phyloP scores from a whole-genome alignment of 2,329 filamentous ascomycete species.

The Cercospora canescens region DNA sequence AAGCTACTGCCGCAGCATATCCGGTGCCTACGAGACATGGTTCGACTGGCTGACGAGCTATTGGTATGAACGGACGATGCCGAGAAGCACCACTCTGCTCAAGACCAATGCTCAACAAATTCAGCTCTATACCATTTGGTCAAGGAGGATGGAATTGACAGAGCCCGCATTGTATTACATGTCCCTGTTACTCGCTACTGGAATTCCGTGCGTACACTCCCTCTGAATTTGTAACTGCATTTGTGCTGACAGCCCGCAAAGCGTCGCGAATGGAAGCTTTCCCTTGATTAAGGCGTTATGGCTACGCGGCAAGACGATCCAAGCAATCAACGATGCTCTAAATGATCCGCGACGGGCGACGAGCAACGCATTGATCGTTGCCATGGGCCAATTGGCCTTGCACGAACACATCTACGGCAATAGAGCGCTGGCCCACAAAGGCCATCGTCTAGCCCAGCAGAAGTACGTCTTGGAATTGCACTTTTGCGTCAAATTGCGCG shows the following conservation, averaged over 20 bases:
- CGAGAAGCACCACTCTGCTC: background rate
- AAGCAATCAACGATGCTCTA: background rate
- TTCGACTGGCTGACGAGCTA: background rate
- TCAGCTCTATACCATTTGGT: background rate
- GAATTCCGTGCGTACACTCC: background rate
- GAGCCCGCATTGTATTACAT: background rate
- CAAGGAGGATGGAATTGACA: background rate
- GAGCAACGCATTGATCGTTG: background rate
- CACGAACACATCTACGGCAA: background rate
- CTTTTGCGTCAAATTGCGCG: background rate
- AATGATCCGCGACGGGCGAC: background rate
- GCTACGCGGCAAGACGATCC: background rate
- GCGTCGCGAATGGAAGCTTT: background rate
- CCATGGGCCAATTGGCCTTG: background rate
- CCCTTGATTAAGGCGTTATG: background rate
- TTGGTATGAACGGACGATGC: background rate
- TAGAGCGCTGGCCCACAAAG: background rate
- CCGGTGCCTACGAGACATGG: background rate
- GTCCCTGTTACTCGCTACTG: background rate
- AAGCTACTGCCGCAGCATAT: background rate
- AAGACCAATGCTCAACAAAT: background rate
- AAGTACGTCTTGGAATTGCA: background rate
- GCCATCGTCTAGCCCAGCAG: background rate
- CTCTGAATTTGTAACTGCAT: no score
- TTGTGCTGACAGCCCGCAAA: background rate